Base-by-base conservation (phyloP, 1,284 basidiomycete genomes). In the Singerocomus rubriflavus region DNA sequence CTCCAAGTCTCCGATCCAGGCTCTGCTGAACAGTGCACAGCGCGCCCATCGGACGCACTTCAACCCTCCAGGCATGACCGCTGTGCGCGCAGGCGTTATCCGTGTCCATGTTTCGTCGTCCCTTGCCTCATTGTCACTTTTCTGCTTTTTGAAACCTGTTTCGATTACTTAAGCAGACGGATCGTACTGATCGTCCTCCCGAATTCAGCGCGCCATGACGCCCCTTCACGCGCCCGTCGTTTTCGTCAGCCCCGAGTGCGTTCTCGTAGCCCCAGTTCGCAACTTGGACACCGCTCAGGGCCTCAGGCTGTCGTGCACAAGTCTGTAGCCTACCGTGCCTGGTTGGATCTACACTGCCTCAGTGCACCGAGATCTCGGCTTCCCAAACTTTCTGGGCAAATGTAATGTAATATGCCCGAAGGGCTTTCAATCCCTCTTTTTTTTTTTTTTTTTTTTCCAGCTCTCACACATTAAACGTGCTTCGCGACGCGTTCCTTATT, bases 91-190 rank as follows among this genome's bases (percentile, higher is more conserved):
- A 4, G 21, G 21, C 21, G 21, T 21, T 4, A 21, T 21, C 21
- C 21, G 21, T 21, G 21, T 21, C 21, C 21, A 21, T 4, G 42
- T 61, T 63, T 56, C 52, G 48, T 29, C 62, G 50, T 40, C 51
- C 45, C 38, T 47, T 55, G 25, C 36, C 21, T 21, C 36, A 27
- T 39, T 31, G 21, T n/a, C 17, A 29, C 21, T 21, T 32, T 40
- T 6, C 14, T 31, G n/a, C 54, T 47, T 37, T 49, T 46, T 61
- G 63, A 61, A 65, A 61, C 62, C 25, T 16, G 56, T 63, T 63
- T 59, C 49, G 42, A 38, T 57, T 53, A 63, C 47, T 41, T 58
- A 59, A 59, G 31, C 43, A 25, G 25, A 17, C 38, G 13, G 14
- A 26, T 29, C 10, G 16, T 53, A 38, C 44, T n/a, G 41, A 55